These are phyloP conservation scores for Lathyrus oleraceus DNA, from an alignment of 306 rosid species.

Conservation along the genomic window DNA sequence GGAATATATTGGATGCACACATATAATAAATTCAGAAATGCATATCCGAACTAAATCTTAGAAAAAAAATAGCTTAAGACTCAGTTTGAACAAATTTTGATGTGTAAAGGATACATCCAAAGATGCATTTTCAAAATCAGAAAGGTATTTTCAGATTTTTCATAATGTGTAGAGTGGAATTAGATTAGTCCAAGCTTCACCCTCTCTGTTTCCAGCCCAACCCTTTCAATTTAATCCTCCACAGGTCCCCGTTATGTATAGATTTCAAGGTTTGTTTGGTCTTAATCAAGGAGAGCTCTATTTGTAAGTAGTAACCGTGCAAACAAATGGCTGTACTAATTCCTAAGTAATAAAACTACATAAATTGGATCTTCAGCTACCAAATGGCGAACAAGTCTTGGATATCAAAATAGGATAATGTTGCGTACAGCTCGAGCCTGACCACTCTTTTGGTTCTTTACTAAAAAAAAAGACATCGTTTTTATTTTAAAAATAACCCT, in stretches of 20 bases:
- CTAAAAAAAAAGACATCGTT: background rate
- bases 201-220: constrained; percentile 33
- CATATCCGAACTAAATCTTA: no score
- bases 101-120: no score
- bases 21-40: no score
- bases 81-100: no score
- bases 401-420: constrained; percentile 25
- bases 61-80: no score
- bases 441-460: constrained; percentile 17
- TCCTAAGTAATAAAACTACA: background rate
- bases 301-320: no score
- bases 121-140: no score
- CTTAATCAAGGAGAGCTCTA: background rate
- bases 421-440: constrained; percentile 5
- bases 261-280: background rate
- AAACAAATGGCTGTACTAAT: no score
- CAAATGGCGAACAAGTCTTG: constrained; percentile 27
- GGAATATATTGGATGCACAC: no score
- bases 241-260: background rate
- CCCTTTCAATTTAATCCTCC: background rate
- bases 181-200: constrained; percentile 26
- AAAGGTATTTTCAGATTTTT: no score
- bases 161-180: no score
- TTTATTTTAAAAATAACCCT: background rate
- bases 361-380: constrained; percentile 32